These are phyloP conservation scores for Rubia yunnanensis DNA, from an alignment of 257 asterid species.

Conservation along the genomic window DNA sequence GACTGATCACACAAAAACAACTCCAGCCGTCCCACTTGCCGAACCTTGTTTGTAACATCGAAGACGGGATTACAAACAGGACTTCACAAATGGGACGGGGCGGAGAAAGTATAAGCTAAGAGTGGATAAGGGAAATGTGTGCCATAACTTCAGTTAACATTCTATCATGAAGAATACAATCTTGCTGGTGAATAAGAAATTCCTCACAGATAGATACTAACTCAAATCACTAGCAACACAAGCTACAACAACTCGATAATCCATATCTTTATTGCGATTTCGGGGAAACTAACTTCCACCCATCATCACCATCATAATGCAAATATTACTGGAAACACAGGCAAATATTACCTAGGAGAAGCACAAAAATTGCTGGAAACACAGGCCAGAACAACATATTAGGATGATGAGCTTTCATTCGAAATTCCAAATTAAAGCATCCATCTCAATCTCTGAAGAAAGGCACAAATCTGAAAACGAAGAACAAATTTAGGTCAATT, in stretches of 20 bases:
- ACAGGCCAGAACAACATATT: not conserved
- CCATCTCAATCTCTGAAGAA: constrained; percentile 5
- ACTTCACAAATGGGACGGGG: not conserved
- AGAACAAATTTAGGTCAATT: constrained; percentile 3
- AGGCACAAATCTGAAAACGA: not conserved
- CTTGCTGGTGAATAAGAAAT: not conserved
- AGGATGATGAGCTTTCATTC: constrained; percentile 7
- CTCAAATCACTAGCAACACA: not conserved
- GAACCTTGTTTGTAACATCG: not conserved
- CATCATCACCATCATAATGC: not conserved
- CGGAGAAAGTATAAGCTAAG: no score
- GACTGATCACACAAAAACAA: not conserved
- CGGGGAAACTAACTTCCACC: not conserved
- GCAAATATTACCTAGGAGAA: constrained; percentile 2
- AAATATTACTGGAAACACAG: not conserved
- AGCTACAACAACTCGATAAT: not conserved
- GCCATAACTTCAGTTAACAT: not conserved
- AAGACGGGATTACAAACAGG: not conserved
- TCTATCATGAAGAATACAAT: not conserved
- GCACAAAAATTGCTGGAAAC: not conserved
- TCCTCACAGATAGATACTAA: not conserved
- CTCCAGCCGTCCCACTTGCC: not conserved
- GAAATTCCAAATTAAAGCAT: constrained; percentile 12
- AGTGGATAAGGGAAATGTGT: not conserved
- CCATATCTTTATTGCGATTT: not conserved